Conservation (phyloP, 73 alveolate genomes). For the Effrenium voratum region DNA sequence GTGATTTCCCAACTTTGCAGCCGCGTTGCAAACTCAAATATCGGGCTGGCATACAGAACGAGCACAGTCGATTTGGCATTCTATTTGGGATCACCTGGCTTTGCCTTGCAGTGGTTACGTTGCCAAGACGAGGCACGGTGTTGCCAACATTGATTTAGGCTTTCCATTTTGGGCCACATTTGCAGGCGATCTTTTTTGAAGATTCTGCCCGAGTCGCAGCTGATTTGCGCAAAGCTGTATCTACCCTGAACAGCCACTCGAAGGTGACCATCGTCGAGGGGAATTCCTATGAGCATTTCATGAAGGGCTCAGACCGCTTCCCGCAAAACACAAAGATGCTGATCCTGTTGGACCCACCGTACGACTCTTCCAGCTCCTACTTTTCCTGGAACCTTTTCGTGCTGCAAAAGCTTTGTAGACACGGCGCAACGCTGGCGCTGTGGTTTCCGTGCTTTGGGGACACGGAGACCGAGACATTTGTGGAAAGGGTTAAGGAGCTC, state of each 20-base stretch:
- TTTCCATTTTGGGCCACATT: background rate
- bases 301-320: background rate
- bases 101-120: constrained; percentile 53
- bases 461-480: background rate
- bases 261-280: background rate
- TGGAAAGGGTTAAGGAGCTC: constrained; percentile 26
- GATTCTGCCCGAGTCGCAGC: background rate
- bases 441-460: constrained; percentile 56
- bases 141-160: background rate
- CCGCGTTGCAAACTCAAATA: background rate
- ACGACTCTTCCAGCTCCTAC: constrained; percentile 60
- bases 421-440: constrained; percentile 29
- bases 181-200: constrained; percentile 51
- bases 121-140: constrained; percentile 28
- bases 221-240: constrained; percentile 31
- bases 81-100: constrained; percentile 45
- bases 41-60: background rate
- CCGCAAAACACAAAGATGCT: background rate
- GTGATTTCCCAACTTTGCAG: background rate
- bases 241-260: background rate
- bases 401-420: background rate
- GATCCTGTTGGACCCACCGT: constrained; percentile 72
- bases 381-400: constrained; percentile 73
- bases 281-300: background rate
- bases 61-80: background rate